Evolutionary conservation across 179 eudicot genomes (phyloP).

Genomic region (Sideroxylon spinosum): DNA sequence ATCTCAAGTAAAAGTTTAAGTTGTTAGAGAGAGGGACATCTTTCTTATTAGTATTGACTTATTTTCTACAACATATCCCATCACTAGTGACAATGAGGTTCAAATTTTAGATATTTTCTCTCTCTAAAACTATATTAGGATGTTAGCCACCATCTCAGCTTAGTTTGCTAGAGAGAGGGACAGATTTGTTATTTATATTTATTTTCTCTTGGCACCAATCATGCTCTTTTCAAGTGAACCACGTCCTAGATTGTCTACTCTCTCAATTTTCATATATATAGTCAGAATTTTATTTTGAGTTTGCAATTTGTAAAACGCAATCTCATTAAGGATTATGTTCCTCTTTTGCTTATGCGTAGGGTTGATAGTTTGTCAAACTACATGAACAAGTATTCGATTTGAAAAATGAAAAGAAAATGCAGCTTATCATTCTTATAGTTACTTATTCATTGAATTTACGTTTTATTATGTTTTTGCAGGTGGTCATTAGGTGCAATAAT

Average conservation of each 20-base stretch:
- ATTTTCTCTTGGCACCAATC: too few species aligned
- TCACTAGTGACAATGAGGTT: too few species aligned
- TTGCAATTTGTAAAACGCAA: background rate
- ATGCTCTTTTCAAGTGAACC: background rate
- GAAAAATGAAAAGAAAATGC: background rate
- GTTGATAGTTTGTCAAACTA: background rate
- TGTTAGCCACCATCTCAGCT: background rate
- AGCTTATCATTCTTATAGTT: slow-evolving; percentile 1
- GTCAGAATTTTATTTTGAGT: background rate
- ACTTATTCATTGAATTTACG: slow-evolving; percentile 2
- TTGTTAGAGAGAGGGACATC: too few species aligned
- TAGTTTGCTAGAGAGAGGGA: background rate
- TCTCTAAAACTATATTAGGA: too few species aligned
- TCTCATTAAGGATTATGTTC: background rate
- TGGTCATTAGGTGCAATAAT: slow-evolving; percentile 90
- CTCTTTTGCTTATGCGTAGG: background rate
- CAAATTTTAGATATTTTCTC: too few species aligned
- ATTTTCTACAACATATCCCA: too few species aligned
- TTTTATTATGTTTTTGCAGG: slow-evolving; percentile 38
- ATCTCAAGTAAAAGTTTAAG: too few species aligned
- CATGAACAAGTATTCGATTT: background rate
- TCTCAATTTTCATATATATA: background rate
- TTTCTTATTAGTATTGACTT: too few species aligned
- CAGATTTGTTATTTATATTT: background rate
- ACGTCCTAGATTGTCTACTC: background rate